Percentiles rank a stretch among this genome's conserved stretches.
Conservation (phyloP, 805 yeast species). For the Ogataea minuta region DNA sequence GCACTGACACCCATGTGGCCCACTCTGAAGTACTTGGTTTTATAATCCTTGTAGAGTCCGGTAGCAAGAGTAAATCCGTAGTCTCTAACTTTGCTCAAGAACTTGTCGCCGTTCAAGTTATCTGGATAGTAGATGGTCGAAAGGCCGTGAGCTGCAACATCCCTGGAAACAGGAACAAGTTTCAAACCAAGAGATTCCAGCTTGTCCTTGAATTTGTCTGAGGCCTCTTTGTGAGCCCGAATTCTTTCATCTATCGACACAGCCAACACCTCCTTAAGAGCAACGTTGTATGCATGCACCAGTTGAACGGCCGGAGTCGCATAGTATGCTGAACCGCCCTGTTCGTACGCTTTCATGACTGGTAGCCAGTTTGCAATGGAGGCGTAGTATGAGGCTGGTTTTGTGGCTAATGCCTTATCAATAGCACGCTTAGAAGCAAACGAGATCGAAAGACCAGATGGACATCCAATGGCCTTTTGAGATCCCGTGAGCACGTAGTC, state of each 20-base stretch:
- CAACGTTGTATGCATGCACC: conserved; percentile 73
- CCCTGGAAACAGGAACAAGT: conserved; percentile 57
- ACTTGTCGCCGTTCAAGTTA: conserved; percentile 63
- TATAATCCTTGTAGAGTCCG: conserved; percentile 81
- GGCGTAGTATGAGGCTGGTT: conserved; percentile 59
- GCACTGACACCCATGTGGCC: conserved; percentile 95
- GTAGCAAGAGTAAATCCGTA: conserved; percentile 82
- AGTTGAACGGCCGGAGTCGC: conserved; percentile 97
- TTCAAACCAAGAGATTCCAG: conserved; percentile 61
- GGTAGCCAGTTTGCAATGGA: conserved; percentile 85
- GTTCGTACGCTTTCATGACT: conserved; percentile 81
- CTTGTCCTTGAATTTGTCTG: conserved; percentile 62
- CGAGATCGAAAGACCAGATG: conserved; percentile 84
- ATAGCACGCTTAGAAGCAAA: conserved; percentile 76
- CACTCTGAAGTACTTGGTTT: conserved; percentile 81
- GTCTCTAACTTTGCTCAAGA: conserved; percentile 54
- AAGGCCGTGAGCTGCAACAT: conserved; percentile 81
- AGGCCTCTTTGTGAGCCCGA: conserved; percentile 57
- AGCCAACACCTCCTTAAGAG: conserved; percentile 66
- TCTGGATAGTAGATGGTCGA: conserved; percentile 84
- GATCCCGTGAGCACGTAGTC: conserved; percentile 90
- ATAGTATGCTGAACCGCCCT: conserved; percentile 76
- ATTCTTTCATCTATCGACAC: conserved; percentile 56
- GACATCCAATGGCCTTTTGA: conserved; percentile 93
- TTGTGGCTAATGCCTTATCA: conserved; percentile 49